Percentiles rank a stretch among this genome's conserved stretches.
Evolutionary conservation across 2,329 filamentous ascomycete genomes (phyloP).

Genomic region (Alternaria brassicae): DNA sequence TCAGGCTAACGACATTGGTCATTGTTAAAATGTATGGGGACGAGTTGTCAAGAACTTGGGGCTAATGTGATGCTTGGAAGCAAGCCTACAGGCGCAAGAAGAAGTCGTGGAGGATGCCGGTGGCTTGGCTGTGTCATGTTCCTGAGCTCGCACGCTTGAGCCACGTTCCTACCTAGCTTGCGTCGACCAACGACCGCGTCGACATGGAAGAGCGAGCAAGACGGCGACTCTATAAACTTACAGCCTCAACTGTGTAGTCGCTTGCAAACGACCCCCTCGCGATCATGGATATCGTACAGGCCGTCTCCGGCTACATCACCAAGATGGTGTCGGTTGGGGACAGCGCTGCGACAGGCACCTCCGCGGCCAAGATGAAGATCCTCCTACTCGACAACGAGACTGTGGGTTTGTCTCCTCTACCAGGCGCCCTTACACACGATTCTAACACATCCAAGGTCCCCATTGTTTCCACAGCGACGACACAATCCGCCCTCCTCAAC

Average conservation of each 20-base stretch:
- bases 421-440: constrained; percentile 10
- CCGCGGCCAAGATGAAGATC: constrained; percentile 97
- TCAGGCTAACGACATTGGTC: too few species aligned
- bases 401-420: constrained; percentile 61
- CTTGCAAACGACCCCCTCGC: neutral
- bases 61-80: neutral
- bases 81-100: too few species aligned
- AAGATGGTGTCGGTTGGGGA: constrained; percentile 93
- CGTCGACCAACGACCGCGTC: constrained; percentile 8
- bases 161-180: constrained; percentile 4
- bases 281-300: constrained; percentile 89
- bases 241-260: neutral
- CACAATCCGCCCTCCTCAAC: constrained; percentile 91
- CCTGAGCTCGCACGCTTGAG: constrained; percentile 10
- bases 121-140: constrained; percentile 4
- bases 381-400: constrained; percentile 92
- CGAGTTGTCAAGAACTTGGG: neutral
- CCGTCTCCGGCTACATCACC: constrained; percentile 91
- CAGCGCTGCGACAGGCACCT: constrained; percentile 67
- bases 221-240: neutral
- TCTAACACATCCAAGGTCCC: constrained; percentile 65
- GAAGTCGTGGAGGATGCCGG: neutral
- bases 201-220: constrained; percentile 9
- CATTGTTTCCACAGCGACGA: constrained; percentile 93
- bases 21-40: neutral